Base-by-base conservation (phyloP, 805 yeast genomes). In the Metschnikowia hibisci region DNA sequence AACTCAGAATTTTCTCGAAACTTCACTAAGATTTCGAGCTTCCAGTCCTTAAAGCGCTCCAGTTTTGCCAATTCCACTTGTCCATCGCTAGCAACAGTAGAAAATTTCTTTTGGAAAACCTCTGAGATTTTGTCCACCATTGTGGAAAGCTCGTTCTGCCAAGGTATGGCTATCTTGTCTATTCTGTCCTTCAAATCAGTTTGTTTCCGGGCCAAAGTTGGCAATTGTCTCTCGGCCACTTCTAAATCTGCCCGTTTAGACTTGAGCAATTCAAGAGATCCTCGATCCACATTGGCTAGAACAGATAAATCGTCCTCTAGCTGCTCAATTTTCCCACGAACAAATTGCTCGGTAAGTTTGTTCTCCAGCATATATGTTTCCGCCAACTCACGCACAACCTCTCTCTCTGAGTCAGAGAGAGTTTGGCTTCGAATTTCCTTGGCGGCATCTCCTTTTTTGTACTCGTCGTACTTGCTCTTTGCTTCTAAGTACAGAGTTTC, bases 41-140 rank as follows among this genome's bases (percentile, higher is more conserved):
- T 78, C 99, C 99, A 93, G 39, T 87, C 82, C 14, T 74, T 67
- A 57, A 67, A 87, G 45, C 75, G 65, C 2, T 73, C 77, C 15
- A 69, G 73, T 27, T 71, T 73, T 28, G 73, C 73, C 10, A 75
- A 72, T 32, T 89, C 68, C 4, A 93, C 87, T 51, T 77, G 80
- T n/a, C 99, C 99, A 20, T 82, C 88, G 61, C 91, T 84, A 2
- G 96, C 96, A 26, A 89, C 89, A 8, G 77, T 70, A 4, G 72
- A 67, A 60, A 93, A 87, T 39, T 85, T 75, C 16, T 69, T 66
- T 11, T 84, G 67, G 63, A 90, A 93, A 43, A 81, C 79, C 2
- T 53, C 48, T 0, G 95, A 82, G 4, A 90, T 82, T 23, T 66
- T 61, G 2, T 51, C 50, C 0, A 87, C 78, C 35, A 86, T 67